These are phyloP conservation scores for Parsonsia alboflavescens DNA, from an alignment of 257 asterid species.

Conservation along the genomic window DNA sequence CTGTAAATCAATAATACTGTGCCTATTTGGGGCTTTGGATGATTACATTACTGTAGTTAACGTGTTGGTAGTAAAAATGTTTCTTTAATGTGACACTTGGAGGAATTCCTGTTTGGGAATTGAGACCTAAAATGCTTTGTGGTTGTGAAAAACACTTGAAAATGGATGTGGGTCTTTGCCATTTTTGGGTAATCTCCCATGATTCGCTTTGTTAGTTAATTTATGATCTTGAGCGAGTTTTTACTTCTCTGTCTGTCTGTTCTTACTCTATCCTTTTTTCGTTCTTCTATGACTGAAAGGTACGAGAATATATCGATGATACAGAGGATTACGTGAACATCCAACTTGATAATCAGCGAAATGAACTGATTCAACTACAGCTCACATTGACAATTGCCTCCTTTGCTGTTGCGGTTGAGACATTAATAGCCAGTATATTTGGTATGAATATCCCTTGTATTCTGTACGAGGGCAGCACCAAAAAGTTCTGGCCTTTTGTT, in stretches of 20 bases:
- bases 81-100: not conserved
- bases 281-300: constrained; percentile 35
- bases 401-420: constrained; percentile 65
- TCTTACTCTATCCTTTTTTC: not conserved
- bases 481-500: constrained; percentile 39
- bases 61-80: not conserved
- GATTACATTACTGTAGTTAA: not conserved
- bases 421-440: constrained; percentile 54
- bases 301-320: constrained; percentile 86
- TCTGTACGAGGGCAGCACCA: not conserved
- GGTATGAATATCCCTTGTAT: constrained; percentile 83
- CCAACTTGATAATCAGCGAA: constrained; percentile 89
- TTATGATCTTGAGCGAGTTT: not conserved
- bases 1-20: not conserved
- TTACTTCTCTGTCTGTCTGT: not conserved
- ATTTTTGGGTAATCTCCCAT: not conserved
- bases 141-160: too few species aligned
- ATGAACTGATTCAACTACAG: constrained; percentile 87
- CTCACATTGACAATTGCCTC: constrained; percentile 72
- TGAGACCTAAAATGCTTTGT: not conserved
- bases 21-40: not conserved
- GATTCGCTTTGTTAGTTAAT: not conserved
- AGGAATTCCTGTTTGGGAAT: not conserved
- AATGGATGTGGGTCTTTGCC: not conserved
- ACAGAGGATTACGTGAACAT: constrained; percentile 90